Evolutionary conservation across 2,329 filamentous ascomycete genomes (phyloP).

Genomic region (Trichoderma sp.): DNA sequence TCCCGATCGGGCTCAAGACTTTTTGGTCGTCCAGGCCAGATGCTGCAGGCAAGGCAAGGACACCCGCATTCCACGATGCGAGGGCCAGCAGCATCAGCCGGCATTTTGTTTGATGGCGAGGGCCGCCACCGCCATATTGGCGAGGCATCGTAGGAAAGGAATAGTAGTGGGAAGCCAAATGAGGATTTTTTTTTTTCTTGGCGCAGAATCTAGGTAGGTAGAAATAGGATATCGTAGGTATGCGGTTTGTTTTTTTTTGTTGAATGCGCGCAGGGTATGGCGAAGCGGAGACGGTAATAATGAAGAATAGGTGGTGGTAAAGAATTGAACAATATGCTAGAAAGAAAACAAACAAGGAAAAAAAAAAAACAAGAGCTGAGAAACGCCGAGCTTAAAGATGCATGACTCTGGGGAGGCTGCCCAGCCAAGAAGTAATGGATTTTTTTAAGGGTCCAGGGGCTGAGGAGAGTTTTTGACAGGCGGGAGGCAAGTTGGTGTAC

Average conservation of each 20-base stretch:
- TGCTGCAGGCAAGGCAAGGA: constrained; percentile 7
- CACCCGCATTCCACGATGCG: neutral
- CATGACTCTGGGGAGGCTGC: constrained; percentile 4
- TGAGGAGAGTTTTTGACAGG: constrained; percentile 16
- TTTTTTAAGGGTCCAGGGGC: constrained; percentile 21
- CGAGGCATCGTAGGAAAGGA: constrained; percentile 5
- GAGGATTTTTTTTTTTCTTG: neutral
- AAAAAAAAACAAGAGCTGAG: neutral
- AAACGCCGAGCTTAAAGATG: constrained; percentile 1
- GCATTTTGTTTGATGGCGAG: neutral
- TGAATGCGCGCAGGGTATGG: neutral
- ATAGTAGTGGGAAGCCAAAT: neutral
- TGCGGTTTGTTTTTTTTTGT: neutral
- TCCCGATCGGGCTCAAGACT: constrained; percentile 5
- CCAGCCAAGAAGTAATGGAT: neutral
- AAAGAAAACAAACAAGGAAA: neutral
- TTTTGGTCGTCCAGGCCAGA: constrained; percentile 16
- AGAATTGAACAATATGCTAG: neutral
- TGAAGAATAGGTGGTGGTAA: neutral
- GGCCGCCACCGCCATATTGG: constrained; percentile 13
- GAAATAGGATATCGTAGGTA: neutral
- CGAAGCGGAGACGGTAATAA: neutral
- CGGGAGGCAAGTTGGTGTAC: constrained; percentile 10
- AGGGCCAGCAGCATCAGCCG: constrained; percentile 12
- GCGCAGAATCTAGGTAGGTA: neutral